A percentile compares a stretch with the other conserved stretches of the same genome.
phyloP scores from a whole-genome alignment of 1,284 basidiomycete species.

The Ganoderma leucocontextum region DNA sequence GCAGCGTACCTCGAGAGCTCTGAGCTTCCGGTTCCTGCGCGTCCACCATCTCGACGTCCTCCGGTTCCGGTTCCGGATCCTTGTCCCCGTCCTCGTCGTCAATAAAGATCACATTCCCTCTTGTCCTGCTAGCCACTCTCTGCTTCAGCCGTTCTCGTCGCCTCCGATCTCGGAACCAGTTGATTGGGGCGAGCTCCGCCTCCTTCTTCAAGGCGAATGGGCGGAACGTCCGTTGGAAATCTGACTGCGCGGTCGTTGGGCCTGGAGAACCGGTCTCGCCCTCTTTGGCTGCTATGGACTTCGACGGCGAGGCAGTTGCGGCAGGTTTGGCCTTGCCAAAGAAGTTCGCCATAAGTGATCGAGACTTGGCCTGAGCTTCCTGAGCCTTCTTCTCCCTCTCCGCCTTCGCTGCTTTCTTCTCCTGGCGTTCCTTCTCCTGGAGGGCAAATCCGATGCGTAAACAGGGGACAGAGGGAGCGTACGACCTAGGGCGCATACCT shows the following conservation, averaged over 20 bases:
- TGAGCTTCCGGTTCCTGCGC: conserved; percentile 37
- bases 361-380: conserved; percentile 73
- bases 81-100: conserved; percentile 49
- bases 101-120: conserved; percentile 61
- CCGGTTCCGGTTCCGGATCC: conserved; percentile 25
- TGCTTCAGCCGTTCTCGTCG: conserved; percentile 35
- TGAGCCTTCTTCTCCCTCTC: conserved; percentile 76
- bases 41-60: conserved; percentile 22
- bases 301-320: conserved; percentile 32
- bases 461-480: neutral
- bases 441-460: conserved; percentile 5
- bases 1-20: conserved; percentile 48
- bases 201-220: conserved; percentile 82
- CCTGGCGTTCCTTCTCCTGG: conserved; percentile 72
- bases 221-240: conserved; percentile 80
- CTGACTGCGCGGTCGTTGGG: conserved; percentile 55
- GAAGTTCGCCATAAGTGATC: conserved; percentile 79
- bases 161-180: conserved; percentile 61
- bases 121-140: conserved; percentile 35
- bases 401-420: conserved; percentile 68
- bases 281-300: conserved; percentile 44
- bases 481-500: conserved; percentile 48
- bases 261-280: conserved; percentile 44
- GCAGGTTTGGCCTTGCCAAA: conserved; percentile 66
- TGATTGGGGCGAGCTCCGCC: conserved; percentile 72